Conservation (phyloP, 192 early-diverging fungal genomes). For the Backusella mclennaniae region DNA sequence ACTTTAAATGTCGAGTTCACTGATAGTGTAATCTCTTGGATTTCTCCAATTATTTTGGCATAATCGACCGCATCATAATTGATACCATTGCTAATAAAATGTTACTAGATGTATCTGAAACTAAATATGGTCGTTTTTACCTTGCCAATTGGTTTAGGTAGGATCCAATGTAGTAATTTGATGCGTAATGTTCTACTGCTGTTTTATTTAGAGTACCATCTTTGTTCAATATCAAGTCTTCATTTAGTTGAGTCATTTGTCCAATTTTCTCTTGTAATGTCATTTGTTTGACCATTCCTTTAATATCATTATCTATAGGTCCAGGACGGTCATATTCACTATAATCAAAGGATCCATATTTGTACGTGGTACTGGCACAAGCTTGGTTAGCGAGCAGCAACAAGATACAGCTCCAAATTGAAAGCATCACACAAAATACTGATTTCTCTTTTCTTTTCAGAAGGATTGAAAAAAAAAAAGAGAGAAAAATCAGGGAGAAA, state of each 20-base stretch:
- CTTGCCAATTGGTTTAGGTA: constrained; percentile 59
- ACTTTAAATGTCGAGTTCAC: constrained; percentile 39
- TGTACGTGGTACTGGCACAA: neutral
- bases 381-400: neutral
- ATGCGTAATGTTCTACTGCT: constrained; percentile 53
- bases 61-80: constrained; percentile 17
- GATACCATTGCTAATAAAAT: constrained; percentile 32
- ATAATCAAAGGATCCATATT: neutral
- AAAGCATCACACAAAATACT: neutral
- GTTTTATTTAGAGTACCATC: constrained; percentile 52
- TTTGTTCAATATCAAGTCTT: constrained; percentile 51
- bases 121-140: constrained; percentile 47
- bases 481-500: neutral
- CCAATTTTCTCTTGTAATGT: constrained; percentile 57
- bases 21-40: constrained; percentile 53
- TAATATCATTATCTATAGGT: constrained; percentile 50
- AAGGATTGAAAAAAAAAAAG: neutral
- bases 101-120: constrained; percentile 44
- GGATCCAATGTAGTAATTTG: constrained; percentile 58
- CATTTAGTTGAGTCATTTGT: constrained; percentile 68
- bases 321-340: constrained; percentile 19
- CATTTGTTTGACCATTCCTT: constrained; percentile 40
- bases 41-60: constrained; percentile 38
- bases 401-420: neutral
- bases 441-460: neutral